Evolutionary conservation across 768 basidiomycete species (phyloP), one percentile per base, ranked within the genome.

Genomic region (Mycena vulgaris): DNA sequence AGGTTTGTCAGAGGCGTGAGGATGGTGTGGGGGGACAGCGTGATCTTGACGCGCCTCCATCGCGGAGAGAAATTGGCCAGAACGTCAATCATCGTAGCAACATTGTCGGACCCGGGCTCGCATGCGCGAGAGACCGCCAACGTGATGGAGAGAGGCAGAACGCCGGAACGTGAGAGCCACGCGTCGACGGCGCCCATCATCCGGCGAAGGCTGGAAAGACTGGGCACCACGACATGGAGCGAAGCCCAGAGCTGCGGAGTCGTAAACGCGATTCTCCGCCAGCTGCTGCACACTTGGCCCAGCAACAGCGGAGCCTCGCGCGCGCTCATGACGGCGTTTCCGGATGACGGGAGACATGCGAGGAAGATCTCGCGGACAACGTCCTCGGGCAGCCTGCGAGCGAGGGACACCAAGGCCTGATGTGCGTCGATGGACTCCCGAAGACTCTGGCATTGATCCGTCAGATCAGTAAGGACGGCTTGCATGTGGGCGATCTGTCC

Each of bases 1-100:
- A 66, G 65, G n/a, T 66, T 66, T 55, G 65, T 66, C 2, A 66
- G 56, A 31, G 65, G 65, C 57, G 65, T 59, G 28, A 66, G 57
- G 57, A 60, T 60, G 39, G 65, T 66, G 47, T 23, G 65, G 9
- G 65, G 65, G n/a, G 65, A 30, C 11, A 66, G 37, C 2, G 65
- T 66, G 28, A 66, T 39, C 16, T 49, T 66, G 9, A 66, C 30
- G 57, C 30, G 56, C 57, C 52, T 51, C 65, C 65, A 66, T 7
- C 65, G 65, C 13, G 2, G 35, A 3, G 57, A 59, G 17, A 59
- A 66, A 30, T 51, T 60, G 27, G 48, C n/a, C 6, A 66, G 48
- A 30, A 66, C 57, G 39, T 60, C 65, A 42, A 66, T 59, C 65
- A 66, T 66, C 16, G 65, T 66, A 2, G 35, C 65, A 42, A 66